Evolutionary conservation across 495 filamentous ascomycete species (phyloP), one percentile per base, ranked within the genome.

Genomic region (Alectoria sarmentosa): DNA sequence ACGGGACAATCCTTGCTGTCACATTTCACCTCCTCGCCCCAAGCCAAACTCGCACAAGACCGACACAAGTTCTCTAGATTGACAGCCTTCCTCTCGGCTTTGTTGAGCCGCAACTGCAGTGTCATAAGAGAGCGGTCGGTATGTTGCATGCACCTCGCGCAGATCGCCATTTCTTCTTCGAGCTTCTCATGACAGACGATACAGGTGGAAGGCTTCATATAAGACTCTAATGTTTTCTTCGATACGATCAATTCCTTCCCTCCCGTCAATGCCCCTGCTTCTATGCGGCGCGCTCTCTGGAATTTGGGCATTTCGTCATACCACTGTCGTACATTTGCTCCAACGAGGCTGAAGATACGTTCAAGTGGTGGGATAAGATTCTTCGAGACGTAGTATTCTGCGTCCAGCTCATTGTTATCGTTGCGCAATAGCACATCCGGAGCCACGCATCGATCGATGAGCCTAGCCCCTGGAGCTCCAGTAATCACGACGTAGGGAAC

Each of bases 291-390:
- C 44, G 93, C 84, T 5, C 87, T 83, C 69, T 90, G 90, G 41
- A 90, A 80, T 73, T 95, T 96, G 30, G 94, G 94, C 91, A 96
- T 96, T 74, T 96, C 91, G 61, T 96, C 92, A 66, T 92, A 98
- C 94, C 94, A 98, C 62, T 84, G 80, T 21, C 89, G 80, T 17
- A 98, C 89, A 74, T 95, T 95, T 26, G 92, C 94, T 38, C 94
- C 94, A 34, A 98, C 91, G 17, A 98, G 85, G 73, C 95, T 96
- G 80, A 98, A 98, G 61, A 98, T 98, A 19, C 94, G 85, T 75
- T 96, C 94, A 4, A 98, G 81, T 4, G 94, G 94, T 26, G 95
- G 95, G 58, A 98, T 94, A 32, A 98, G 70, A 70, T 96, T 97
- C 78, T 96, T 98, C 11, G 82, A 82, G 68, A 98, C 98, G 75